Percentiles rank a stretch among this genome's conserved stretches.
Evolutionary conservation across 345 rosid genomes (phyloP).

Genomic region (Eucalyptus tenuipes): DNA sequence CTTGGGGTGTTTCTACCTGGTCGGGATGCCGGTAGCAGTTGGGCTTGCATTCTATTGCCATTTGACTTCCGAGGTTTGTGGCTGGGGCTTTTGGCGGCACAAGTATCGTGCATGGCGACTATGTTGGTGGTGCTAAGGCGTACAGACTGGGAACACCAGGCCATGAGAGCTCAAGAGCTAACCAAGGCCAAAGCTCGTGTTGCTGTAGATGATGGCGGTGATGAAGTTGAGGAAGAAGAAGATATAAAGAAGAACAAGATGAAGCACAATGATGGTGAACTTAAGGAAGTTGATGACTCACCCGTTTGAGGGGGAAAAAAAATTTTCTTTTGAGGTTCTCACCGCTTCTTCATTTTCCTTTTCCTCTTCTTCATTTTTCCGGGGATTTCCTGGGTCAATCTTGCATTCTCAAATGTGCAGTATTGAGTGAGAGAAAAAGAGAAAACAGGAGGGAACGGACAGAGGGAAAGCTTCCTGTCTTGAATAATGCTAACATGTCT

Average conservation of each 20-base stretch:
- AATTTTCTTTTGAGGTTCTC: not conserved
- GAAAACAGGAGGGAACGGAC: not conserved
- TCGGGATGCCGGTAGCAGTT: slow-evolving; percentile 26
- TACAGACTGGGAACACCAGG: slow-evolving; percentile 7
- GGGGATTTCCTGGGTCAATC: not conserved
- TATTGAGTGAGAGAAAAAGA: not conserved
- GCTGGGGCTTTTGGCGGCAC: slow-evolving; percentile 14
- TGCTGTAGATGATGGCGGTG: not conserved
- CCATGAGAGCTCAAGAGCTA: slow-evolving; percentile 4
- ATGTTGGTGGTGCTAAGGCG: slow-evolving; percentile 1
- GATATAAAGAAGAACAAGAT: not conserved
- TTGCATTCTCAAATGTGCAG: not conserved
- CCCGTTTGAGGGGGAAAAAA: not conserved
- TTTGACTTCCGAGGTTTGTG: slow-evolving; percentile 7
- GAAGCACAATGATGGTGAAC: not conserved
- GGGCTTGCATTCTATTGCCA: not conserved
- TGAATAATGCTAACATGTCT: not conserved
- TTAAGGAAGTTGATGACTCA: not conserved
- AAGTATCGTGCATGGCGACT: slow-evolving; percentile 1
- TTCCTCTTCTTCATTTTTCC: not conserved
- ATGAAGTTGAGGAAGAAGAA: not conserved
- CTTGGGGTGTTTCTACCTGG: slow-evolving; percentile 21
- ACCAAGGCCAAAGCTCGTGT: not conserved
- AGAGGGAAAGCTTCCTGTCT: not conserved
- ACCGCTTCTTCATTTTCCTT: not conserved